A percentile compares a stretch with the other conserved stretches of the same genome.
These are phyloP conservation scores for Phaseolus coccineus DNA, from an alignment of 331 rosid genomes.

Conservation along the genomic window DNA sequence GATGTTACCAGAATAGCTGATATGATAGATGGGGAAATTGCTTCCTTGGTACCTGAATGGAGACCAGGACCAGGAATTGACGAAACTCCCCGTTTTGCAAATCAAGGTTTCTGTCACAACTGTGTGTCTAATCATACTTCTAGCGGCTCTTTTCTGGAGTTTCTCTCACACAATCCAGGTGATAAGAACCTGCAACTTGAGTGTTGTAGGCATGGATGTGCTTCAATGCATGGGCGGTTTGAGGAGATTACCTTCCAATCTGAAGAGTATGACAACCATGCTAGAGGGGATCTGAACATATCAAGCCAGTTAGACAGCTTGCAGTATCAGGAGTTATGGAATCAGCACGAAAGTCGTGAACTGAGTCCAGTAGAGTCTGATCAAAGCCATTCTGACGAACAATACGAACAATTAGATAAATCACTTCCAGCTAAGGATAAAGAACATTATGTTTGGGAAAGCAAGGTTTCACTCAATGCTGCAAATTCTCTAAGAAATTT, in stretches of 20 bases:
- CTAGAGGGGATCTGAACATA: constrained; percentile 49
- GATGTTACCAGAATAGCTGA: constrained; percentile 91
- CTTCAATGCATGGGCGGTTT: constrained; percentile 87
- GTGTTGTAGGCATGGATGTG: constrained; percentile 71
- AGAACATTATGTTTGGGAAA: constrained; percentile 45
- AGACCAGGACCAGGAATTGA: constrained; percentile 69
- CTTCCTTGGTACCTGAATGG: constrained; percentile 91
- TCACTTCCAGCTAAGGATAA: constrained; percentile 45
- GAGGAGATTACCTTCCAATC: constrained; percentile 82
- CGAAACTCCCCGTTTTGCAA: constrained; percentile 67
- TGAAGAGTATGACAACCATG: constrained; percentile 62
- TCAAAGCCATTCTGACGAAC: constrained; percentile 80
- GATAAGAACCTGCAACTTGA: constrained; percentile 53
- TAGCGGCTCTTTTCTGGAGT: constrained; percentile 59
- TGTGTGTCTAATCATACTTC: constrained; percentile 70
- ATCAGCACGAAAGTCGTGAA: constrained; percentile 67
- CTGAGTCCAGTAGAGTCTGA: constrained; percentile 67
- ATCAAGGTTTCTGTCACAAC: constrained; percentile 62
- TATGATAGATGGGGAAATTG: constrained; percentile 89
- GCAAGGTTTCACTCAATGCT: constrained; percentile 5
- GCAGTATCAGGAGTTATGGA: constrained; percentile 60
- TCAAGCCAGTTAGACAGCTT: constrained; percentile 46
- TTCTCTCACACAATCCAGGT: constrained; percentile 52
- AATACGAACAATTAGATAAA: constrained; percentile 61
- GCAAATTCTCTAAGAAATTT: constrained; percentile 47